A percentile compares a stretch with the other conserved stretches of the same genome.
Conservation (phyloP, 371 early-diverging fungal species). For the Catenaria anguillulae region DNA sequence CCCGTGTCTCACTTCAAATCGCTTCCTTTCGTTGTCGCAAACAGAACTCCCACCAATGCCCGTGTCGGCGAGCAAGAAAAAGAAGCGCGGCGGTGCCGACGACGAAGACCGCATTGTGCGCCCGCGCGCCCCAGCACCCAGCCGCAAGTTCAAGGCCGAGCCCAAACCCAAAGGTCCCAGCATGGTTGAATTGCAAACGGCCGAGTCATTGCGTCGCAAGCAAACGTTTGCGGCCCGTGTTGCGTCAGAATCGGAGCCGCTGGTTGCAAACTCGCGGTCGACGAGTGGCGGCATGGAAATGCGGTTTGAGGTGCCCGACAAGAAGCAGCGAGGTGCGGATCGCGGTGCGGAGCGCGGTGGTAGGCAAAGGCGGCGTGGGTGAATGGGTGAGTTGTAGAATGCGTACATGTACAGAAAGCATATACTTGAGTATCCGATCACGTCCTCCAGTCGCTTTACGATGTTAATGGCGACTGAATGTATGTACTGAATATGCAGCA, state of each 20-base stretch:
- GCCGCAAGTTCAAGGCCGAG: background rate
- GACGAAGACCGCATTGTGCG: background rate
- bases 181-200: slow-evolving; percentile 10
- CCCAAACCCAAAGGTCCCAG: slow-evolving; percentile 12
- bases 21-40: too few relatives aligned
- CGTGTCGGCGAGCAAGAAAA: background rate
- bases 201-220: slow-evolving; percentile 16
- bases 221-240: slow-evolving; percentile 22
- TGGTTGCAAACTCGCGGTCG: slow-evolving; percentile 34
- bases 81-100: background rate
- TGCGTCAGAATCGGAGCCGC: slow-evolving; percentile 13
- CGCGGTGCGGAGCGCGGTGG: too few relatives aligned
- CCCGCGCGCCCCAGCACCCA: background rate
- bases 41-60: background rate
- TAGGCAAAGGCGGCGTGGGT: too few relatives aligned
- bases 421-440: too few relatives aligned
- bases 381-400: too few relatives aligned
- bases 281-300: slow-evolving; percentile 49
- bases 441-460: too few relatives aligned
- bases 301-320: slow-evolving; percentile 32
- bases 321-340: too few relatives aligned
- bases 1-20: too few relatives aligned
- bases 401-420: too few relatives aligned
- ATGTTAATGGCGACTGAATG: too few relatives aligned
- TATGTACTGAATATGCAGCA: too few relatives aligned